These are phyloP conservation scores for Scheffersomyces illinoinensis DNA, from an alignment of 1,139 yeast genomes.

Conservation along the genomic window DNA sequence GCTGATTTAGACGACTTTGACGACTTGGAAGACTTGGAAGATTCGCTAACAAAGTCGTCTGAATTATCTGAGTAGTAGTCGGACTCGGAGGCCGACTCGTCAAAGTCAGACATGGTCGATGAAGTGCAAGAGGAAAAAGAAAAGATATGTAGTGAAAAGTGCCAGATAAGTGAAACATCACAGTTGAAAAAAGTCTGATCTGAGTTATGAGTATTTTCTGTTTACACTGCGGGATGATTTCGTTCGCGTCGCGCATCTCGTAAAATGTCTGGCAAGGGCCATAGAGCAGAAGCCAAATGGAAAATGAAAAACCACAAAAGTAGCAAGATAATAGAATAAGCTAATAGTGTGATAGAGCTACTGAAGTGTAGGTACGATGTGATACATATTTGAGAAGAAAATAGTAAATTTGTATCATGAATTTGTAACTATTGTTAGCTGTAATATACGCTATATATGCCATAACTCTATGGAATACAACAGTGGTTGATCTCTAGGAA, in stretches of 20 bases:
- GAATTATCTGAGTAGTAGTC: slow-evolving; percentile 13
- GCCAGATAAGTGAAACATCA: too few species aligned
- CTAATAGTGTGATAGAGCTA: background rate
- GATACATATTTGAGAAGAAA: too few species aligned
- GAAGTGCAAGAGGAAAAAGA: background rate
- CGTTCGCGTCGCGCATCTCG: background rate
- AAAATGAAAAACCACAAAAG: too few species aligned
- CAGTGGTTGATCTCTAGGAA: background rate
- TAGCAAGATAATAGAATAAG: background rate
- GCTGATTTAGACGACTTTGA: background rate
- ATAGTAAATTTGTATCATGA: background rate
- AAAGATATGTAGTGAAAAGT: too few species aligned
- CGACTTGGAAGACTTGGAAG: background rate
- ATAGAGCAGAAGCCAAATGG: too few species aligned
- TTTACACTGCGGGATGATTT: background rate
- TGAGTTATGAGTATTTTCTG: background rate
- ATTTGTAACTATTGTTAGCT: background rate
- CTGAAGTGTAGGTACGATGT: background rate
- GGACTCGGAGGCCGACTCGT: slow-evolving; percentile 6
- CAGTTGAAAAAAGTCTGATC: background rate
- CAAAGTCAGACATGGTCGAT: slow-evolving; percentile 2
- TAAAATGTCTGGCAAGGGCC: background rate
- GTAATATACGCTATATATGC: background rate
- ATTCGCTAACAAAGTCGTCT: slow-evolving; percentile 14
- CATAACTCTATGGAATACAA: background rate